Base-by-base conservation (phyloP, 75 land plant species). In the Picea sitchensis region DNA sequence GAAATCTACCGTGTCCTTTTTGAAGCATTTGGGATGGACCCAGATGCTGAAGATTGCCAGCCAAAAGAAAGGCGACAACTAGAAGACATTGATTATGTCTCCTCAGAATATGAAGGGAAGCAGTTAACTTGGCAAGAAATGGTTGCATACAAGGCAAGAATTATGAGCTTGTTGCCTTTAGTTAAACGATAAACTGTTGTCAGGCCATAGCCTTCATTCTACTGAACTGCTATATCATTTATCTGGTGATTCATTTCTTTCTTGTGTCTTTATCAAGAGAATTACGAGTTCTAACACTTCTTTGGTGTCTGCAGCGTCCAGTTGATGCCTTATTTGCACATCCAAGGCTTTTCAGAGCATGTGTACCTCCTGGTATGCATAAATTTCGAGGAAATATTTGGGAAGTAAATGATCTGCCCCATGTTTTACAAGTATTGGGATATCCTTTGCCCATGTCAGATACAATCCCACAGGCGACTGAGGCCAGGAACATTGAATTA, bases 341-440 rank as follows among this genome's bases (percentile, higher is more conserved):
- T 63, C 99, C 99, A 59, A 79, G 98, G 77, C 92, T 94, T 61
- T 95, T 89, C 54, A 87, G 98, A 85, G 99, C 98, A 81, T 96
- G 99, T 80, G 99, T 96, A 62, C 99, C 99, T 62, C 98, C 99
- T 56, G 99, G 99, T 32, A 92, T 96, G 90, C 94, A 96, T 79
- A 86, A 93, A 3, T 96, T 96, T 76, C 83, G 95, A 67, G 91
- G 92, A 36, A 96, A 94, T 78, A 64, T 94, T 44, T 96, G 99
- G 99, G 99, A 94, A 71, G 85, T 76, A 82, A 93, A 92, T 58
- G 79, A 87, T 77, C 84, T 85, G 61, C 99, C 95, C 32, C 78
- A 87, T 68, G 98, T 96, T 26, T 85, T 89, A 90, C 81, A 77
- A 69, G 77, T 81, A 73, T 75, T 96, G 18, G 93, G 95, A 58